These are phyloP conservation scores for Talaromyces adpressus DNA, from an alignment of 495 filamentous ascomycete genomes.

Conservation along the genomic window DNA sequence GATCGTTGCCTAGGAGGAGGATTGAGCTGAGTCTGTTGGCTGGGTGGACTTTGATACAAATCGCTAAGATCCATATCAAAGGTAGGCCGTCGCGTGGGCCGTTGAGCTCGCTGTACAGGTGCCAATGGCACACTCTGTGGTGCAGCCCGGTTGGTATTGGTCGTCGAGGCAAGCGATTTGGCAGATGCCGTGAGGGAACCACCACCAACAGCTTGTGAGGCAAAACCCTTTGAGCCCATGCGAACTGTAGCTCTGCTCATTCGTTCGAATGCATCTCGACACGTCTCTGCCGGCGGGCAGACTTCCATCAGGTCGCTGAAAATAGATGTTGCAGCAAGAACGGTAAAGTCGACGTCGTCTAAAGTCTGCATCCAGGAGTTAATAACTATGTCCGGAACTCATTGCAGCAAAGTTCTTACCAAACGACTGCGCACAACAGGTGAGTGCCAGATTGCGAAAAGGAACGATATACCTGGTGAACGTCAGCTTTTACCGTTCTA, in stretches of 20 bases:
- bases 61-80: conserved; percentile 64
- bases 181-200: conserved; percentile 9
- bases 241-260: conserved; percentile 92
- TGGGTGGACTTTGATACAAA: conserved; percentile 28
- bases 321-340: conserved; percentile 90
- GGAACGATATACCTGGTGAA: conserved; percentile 72
- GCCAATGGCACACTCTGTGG: neutral
- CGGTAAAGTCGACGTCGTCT: conserved; percentile 94
- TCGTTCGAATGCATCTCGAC: conserved; percentile 88
- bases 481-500: neutral
- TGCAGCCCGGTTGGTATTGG: neutral
- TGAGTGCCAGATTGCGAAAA: conserved; percentile 97
- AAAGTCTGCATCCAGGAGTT: conserved; percentile 54
- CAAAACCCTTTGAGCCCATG: conserved; percentile 74
- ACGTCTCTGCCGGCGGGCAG: conserved; percentile 76
- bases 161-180: neutral
- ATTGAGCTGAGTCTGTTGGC: neutral
- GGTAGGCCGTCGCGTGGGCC: conserved; percentile 34
- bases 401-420: conserved; percentile 26
- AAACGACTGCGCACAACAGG: conserved; percentile 75
- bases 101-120: conserved; percentile 1
- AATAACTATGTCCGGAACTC: neutral
- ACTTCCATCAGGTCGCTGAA: conserved; percentile 68
- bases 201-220: conserved; percentile 34
- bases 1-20: conserved; percentile 1